A percentile compares a stretch with the other conserved stretches of the same genome.
These are phyloP conservation scores for Neurospora hispaniola DNA, from an alignment of 495 filamentous ascomycete species.

Conservation along the genomic window DNA sequence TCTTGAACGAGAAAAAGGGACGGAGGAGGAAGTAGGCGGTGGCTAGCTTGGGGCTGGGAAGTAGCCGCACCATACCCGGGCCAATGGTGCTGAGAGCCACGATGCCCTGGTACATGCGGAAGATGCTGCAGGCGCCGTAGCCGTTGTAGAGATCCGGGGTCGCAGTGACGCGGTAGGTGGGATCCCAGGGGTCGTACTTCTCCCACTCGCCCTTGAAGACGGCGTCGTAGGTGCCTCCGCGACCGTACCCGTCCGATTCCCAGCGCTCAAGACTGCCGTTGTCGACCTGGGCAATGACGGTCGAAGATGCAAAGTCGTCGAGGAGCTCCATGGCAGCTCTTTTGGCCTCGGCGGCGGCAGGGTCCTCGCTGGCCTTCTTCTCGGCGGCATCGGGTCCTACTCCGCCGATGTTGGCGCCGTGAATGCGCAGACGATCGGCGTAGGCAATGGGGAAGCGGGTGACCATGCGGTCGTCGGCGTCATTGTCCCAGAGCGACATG, in stretches of 20 bases:
- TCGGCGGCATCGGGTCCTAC: conserved; percentile 18
- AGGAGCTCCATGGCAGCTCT: conserved; percentile 28
- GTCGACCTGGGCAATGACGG: conserved; percentile 63
- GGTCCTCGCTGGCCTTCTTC: conserved; percentile 10
- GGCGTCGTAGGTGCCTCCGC: conserved; percentile 57
- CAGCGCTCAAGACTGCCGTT: conserved; percentile 81
- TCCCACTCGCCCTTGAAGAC: conserved; percentile 79
- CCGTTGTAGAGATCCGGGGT: conserved; percentile 79
- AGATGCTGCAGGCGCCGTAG: conserved; percentile 74
- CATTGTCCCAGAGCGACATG: conserved; percentile 75
- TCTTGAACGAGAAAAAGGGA: conserved; percentile 65
- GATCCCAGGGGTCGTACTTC: conserved; percentile 77
- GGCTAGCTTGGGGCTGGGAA: conserved; percentile 67
- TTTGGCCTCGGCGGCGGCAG: conserved; percentile 11
- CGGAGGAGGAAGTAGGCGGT: conserved; percentile 83
- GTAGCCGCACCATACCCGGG: conserved; percentile 75
- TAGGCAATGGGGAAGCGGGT: conserved; percentile 63
- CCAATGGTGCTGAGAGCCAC: conserved; percentile 70
- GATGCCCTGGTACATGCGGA: conserved; percentile 85
- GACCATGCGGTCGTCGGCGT: conserved; percentile 46
- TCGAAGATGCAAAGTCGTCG: conserved; percentile 34
- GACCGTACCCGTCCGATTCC: conserved; percentile 76
- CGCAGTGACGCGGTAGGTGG: conserved; percentile 58
- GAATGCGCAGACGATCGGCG: conserved; percentile 75
- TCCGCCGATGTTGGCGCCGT: conserved; percentile 31